These are phyloP conservation scores for Fusarium newnesense DNA, from an alignment of 2,329 filamentous ascomycete genomes.

Conservation along the genomic window DNA sequence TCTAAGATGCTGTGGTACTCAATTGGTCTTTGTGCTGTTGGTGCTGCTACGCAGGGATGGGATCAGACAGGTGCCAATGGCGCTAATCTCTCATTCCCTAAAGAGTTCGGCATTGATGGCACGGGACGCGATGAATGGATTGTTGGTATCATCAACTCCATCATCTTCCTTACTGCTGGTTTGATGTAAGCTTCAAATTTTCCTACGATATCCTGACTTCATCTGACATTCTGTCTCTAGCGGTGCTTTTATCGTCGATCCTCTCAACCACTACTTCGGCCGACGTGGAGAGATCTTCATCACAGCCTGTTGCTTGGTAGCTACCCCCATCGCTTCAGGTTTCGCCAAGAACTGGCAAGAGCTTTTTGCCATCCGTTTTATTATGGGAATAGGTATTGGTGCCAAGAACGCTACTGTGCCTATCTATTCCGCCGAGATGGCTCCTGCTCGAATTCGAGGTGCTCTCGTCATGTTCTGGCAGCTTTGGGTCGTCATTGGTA, in stretches of 20 bases:
- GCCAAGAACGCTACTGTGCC: slow-evolving; percentile 74
- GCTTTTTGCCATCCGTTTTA: slow-evolving; percentile 72
- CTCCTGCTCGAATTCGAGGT: slow-evolving; percentile 74
- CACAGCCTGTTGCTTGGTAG: slow-evolving; percentile 76
- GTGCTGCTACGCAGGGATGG: slow-evolving; percentile 75
- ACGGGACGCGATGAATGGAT: slow-evolving; percentile 53
- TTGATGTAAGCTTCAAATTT: slow-evolving; percentile 18
- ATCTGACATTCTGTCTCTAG: not conserved
- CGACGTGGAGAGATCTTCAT: slow-evolving; percentile 73
- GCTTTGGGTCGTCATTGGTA: slow-evolving; percentile 70
- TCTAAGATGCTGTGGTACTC: slow-evolving; percentile 72
- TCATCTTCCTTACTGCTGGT: slow-evolving; percentile 48
- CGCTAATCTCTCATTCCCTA: slow-evolving; percentile 69
- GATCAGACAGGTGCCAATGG: slow-evolving; percentile 72
- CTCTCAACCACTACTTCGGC: slow-evolving; percentile 61
- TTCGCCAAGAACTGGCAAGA: slow-evolving; percentile 74
- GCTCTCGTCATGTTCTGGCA: slow-evolving; percentile 86
- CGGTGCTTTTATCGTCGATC: slow-evolving; percentile 62
- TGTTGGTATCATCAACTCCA: slow-evolving; percentile 72
- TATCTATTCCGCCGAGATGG: slow-evolving; percentile 79
- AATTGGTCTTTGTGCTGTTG: slow-evolving; percentile 73
- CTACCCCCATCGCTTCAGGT: slow-evolving; percentile 71
- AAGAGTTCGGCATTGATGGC: slow-evolving; percentile 53
- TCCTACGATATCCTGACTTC: fast-evolving
- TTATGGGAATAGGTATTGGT: slow-evolving; percentile 76